These are phyloP conservation scores for Funneliformis mosseae DNA, from an alignment of 192 early-diverging fungal species.

Conservation along the genomic window DNA sequence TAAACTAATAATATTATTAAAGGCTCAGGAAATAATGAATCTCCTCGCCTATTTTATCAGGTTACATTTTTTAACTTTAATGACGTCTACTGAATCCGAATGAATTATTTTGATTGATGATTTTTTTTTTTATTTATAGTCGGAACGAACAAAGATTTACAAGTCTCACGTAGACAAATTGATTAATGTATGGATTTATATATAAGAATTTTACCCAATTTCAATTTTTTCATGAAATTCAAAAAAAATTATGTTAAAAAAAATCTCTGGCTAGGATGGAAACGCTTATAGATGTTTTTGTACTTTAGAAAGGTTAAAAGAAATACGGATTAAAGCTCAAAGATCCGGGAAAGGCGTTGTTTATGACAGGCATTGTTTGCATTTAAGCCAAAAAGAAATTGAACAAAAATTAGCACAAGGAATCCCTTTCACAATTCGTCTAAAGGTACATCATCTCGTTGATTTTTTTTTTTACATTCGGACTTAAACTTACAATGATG, in stretches of 20 bases:
- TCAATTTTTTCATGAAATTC: neutral
- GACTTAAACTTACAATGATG: neutral
- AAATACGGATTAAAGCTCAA: constrained; percentile 55
- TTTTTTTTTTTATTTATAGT: constrained; percentile 46
- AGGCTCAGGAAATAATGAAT: constrained; percentile 62
- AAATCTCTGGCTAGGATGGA: constrained; percentile 44
- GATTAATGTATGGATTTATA: constrained; percentile 47
- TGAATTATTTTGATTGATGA: neutral
- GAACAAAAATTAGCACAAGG: constrained; percentile 59
- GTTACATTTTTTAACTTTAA: constrained; percentile 35
- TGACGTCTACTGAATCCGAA: neutral
- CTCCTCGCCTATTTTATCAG: constrained; percentile 69
- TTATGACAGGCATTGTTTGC: constrained; percentile 83
- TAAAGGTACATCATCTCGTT: constrained; percentile 55
- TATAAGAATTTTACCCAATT: neutral
- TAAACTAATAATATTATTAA: neutral
- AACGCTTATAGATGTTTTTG: constrained; percentile 93
- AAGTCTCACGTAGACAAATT: constrained; percentile 65
- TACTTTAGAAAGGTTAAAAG: constrained; percentile 63
- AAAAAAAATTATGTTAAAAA: neutral
- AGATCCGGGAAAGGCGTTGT: constrained; percentile 58
- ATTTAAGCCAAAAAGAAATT: constrained; percentile 67
- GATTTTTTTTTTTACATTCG: too few relatives aligned
- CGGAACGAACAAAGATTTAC: constrained; percentile 76
- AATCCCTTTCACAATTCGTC: constrained; percentile 70